These are phyloP conservation scores for Paracoccidioides brasiliensis DNA, from an alignment of 2,329 filamentous ascomycete species.

Conservation along the genomic window DNA sequence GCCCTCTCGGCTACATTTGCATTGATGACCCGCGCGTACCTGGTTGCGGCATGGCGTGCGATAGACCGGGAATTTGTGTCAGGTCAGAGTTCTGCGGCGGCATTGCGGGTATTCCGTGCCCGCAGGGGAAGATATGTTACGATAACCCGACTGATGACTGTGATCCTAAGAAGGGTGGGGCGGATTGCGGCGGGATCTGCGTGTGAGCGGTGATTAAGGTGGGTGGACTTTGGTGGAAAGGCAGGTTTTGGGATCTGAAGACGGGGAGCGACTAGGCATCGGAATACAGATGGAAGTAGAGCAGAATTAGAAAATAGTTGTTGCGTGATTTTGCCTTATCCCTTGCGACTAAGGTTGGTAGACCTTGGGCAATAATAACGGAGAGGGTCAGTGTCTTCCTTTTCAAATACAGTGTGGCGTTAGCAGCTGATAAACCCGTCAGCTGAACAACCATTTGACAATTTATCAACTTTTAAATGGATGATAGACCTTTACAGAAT, in stretches of 20 bases:
- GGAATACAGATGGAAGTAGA: too few species aligned
- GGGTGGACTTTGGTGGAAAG: neutral
- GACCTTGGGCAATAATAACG: too few species aligned
- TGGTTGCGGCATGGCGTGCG: neutral
- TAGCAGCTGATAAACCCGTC: neutral
- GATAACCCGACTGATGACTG: conserved; percentile 1
- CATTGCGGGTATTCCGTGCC: neutral
- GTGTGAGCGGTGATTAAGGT: neutral
- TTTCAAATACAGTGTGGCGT: neutral
- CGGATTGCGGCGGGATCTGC: conserved; percentile 3
- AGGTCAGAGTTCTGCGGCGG: neutral
- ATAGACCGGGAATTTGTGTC: neutral
- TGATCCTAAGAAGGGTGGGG: conserved; percentile 1
- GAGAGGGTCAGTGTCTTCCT: neutral
- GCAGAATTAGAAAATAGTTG: too few species aligned
- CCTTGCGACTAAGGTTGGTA: too few species aligned
- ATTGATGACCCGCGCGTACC: neutral
- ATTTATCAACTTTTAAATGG: neutral
- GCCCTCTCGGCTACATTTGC: neutral
- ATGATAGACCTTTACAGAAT: neutral
- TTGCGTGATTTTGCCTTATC: too few species aligned
- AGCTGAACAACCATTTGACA: neutral
- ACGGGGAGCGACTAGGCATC: neutral
- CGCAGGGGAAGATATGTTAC: neutral
- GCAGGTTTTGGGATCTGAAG: neutral